Base-by-base conservation (phyloP, 805 yeast species). In the Ogataea minuta region DNA sequence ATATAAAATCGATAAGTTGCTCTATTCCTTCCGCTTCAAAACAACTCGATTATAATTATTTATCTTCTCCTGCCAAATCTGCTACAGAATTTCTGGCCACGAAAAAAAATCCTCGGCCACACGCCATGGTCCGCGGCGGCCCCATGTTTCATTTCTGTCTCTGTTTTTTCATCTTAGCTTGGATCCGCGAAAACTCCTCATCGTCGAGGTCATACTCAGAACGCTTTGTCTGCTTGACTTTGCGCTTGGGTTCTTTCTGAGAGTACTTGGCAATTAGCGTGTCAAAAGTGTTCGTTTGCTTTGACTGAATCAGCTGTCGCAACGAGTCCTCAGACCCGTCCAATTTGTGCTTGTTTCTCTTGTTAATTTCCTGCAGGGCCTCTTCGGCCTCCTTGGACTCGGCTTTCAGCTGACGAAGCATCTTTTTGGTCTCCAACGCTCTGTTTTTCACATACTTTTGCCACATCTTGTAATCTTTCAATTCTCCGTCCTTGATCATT, bases 321-420 rank as follows among this genome's bases (percentile, higher is more conserved):
- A 77, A 63, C 41, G 74, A 77, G 39, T 52, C 64, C 39, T 66
- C 73, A 4, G 56, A 55, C 13, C 54, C 60, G 15, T 46, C 53
- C 31, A 54, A 34, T 54, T 53, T 34, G 49, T 41, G 48, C 36
- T 54, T 66, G 10, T 50, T 71, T 56, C 57, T 61, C 27, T 34
- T 23, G 54, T 56, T 60, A 30, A 64, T 63, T 46, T 63, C 60
- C 43, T 64, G 56, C 46, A 71, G 69, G 46, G 74, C 55, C 45
- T 64, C 66, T 43, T 72, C 76, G 0, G 85, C 86, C 53, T 81
- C 81, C 44, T 70, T 69, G 2, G 88, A 82, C 51, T 84, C 89
- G 45, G 73, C 78, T 10, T 78, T 79, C 45, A 76, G 66, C 33
- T 67, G 62, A 41, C 76, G 74, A 36, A 67, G 50, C 51, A 76